Evolutionary conservation across 768 basidiomycete species (phyloP).

Genomic region (Nevesoporus exiguus): DNA sequence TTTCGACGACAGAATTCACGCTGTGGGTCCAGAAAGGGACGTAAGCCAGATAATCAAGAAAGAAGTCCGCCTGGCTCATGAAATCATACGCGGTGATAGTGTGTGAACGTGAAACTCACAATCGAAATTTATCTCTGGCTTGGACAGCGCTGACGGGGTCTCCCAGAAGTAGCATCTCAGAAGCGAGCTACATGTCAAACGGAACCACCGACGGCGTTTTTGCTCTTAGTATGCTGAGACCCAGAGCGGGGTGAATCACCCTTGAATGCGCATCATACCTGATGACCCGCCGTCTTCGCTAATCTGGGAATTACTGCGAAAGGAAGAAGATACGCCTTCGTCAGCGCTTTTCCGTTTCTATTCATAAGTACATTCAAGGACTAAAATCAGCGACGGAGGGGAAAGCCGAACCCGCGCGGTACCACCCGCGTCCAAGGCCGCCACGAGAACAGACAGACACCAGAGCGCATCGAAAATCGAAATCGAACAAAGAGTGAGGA

Average conservation of each 20-base stretch:
- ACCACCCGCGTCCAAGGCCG: not conserved
- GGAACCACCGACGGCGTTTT: conserved; percentile 1
- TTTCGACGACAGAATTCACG: conserved; percentile 68
- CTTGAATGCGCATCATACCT: conserved; percentile 43
- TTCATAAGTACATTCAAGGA: not conserved
- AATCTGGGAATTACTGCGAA: conserved; percentile 64
- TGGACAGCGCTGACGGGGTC: conserved; percentile 62
- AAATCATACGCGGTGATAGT: conserved; percentile 10
- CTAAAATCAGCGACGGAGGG: not conserved
- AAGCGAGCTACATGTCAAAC: conserved; percentile 50
- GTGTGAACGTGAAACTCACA: conserved; percentile 47
- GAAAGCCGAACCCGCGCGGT: not conserved
- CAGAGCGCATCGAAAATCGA: not conserved
- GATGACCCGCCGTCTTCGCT: conserved; percentile 64
- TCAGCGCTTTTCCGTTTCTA: conserved; percentile 13
- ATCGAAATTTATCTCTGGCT: conserved; percentile 67
- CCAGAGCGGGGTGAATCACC: conserved; percentile 3
- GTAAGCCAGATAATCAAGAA: conserved; percentile 15
- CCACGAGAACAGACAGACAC: not conserved
- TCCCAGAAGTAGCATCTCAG: conserved; percentile 75
- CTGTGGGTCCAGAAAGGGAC: conserved; percentile 33
- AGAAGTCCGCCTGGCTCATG: conserved; percentile 3
- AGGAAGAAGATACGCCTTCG: not conserved
- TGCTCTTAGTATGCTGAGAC: conserved; percentile 11
- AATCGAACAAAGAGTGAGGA: not conserved